phyloP scores from a whole-genome alignment of 1,284 basidiomycete genomes.

The Rhizoctonia solani region DNA sequence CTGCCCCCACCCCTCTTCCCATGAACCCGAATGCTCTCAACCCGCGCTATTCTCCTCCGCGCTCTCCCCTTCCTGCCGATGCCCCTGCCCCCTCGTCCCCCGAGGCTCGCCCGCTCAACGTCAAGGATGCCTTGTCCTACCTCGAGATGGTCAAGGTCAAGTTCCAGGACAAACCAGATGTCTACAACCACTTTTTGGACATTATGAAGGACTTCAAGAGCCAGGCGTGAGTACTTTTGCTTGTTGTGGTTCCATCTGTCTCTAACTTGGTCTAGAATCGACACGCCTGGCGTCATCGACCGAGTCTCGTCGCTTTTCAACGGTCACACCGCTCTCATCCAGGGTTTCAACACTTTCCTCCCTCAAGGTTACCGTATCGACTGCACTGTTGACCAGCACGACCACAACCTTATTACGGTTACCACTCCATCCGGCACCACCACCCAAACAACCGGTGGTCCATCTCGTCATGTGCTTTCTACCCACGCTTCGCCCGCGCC shows the following conservation, averaged over 20 bases:
- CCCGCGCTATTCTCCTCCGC: constrained; percentile 21
- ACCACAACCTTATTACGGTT: constrained; percentile 87
- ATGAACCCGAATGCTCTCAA: constrained; percentile 13
- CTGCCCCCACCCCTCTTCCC: not conserved
- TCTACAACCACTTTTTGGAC: constrained; percentile 96
- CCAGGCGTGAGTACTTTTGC: constrained; percentile 65
- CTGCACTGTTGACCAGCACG: constrained; percentile 68
- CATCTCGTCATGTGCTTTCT: constrained; percentile 37
- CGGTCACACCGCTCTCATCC: constrained; percentile 91
- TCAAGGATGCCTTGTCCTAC: constrained; percentile 94
- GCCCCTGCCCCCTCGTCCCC: constrained; percentile 13
- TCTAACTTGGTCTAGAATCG: constrained; percentile 66
- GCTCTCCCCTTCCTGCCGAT: constrained; percentile 2
- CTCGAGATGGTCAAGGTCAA: constrained; percentile 95
- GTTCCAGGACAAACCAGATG: constrained; percentile 90
- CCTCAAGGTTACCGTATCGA: constrained; percentile 97
- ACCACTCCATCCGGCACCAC: constrained; percentile 91
- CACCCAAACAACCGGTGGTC: constrained; percentile 50
- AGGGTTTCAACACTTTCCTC: constrained; percentile 99
- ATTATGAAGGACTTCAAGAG: constrained; percentile 99
- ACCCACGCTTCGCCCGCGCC: constrained; percentile 39
- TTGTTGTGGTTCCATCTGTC: constrained; percentile 7
- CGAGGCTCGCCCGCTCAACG: constrained; percentile 60
- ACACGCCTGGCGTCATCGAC: constrained; percentile 98
- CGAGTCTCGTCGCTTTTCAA: constrained; percentile 95